These are phyloP conservation scores for Globisporangium cederbergense DNA, from an alignment of 352 stramenopile species.

Conservation along the genomic window DNA sequence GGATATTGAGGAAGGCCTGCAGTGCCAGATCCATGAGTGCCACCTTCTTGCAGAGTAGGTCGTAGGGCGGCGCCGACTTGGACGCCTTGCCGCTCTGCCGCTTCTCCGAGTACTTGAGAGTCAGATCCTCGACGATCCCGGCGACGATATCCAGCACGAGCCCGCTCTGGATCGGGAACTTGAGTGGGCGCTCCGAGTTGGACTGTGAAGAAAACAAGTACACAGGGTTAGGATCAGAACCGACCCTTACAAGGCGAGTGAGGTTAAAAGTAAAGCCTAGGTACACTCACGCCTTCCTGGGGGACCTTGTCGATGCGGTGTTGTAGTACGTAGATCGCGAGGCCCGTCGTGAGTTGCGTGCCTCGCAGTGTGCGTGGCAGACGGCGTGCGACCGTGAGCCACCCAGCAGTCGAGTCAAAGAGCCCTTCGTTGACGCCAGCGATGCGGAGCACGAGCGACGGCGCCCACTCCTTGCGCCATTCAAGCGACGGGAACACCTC, in stretches of 20 bases:
- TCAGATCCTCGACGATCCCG: conserved; percentile 74
- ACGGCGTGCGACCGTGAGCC: conserved; percentile 68
- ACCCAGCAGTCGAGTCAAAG: conserved; percentile 71
- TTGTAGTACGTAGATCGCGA: conserved; percentile 79
- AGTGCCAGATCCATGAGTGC: conserved; percentile 81
- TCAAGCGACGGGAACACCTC: conserved; percentile 64
- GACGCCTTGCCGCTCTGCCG: conserved; percentile 33
- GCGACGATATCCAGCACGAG: conserved; percentile 79
- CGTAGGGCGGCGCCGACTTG: conserved; percentile 45
- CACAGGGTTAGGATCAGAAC: background rate
- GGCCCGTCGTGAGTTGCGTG: conserved; percentile 69
- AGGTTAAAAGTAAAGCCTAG: too few relatives aligned
- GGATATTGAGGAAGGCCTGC: conserved; percentile 72
- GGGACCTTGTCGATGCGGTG: conserved; percentile 66
- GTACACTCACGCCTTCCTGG: conserved; percentile 36
- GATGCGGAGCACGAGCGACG: conserved; percentile 75
- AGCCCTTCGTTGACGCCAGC: conserved; percentile 70
- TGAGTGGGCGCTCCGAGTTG: conserved; percentile 62
- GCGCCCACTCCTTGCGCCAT: conserved; percentile 75
- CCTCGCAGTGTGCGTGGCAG: conserved; percentile 69
- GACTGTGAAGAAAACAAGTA: conserved; percentile 15
- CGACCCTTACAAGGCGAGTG: background rate
- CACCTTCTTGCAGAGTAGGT: conserved; percentile 80
- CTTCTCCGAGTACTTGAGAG: conserved; percentile 62
- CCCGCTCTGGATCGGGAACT: conserved; percentile 75